Percentiles rank a stretch among this genome's conserved stretches.
Evolutionary conservation across 495 filamentous ascomycete species (phyloP).

Genomic region (Massariosphaeria phaeospora): DNA sequence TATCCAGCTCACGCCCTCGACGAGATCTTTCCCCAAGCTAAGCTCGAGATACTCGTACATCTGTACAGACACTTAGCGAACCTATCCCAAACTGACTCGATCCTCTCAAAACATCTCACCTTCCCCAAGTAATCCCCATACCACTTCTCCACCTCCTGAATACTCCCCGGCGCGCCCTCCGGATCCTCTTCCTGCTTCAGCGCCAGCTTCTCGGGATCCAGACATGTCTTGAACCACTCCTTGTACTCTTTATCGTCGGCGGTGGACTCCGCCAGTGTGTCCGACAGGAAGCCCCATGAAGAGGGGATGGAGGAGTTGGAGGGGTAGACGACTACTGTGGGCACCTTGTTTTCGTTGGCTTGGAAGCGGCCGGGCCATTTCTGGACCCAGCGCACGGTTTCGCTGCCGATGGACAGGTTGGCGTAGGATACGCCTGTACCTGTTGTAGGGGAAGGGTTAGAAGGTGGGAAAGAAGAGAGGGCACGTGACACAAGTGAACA

Average conservation of each 20-base stretch:
- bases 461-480: neutral
- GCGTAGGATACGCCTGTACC: constrained; percentile 52
- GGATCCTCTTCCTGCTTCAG: constrained; percentile 35
- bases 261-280: constrained; percentile 42
- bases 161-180: constrained; percentile 28
- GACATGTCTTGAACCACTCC: constrained; percentile 60
- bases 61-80: too few relatives aligned
- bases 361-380: constrained; percentile 56
- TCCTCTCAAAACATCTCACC: too few relatives aligned
- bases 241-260: constrained; percentile 40
- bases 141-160: constrained; percentile 50
- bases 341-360: constrained; percentile 57
- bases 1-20: constrained; percentile 43
- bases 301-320: constrained; percentile 37
- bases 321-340: constrained; percentile 52
- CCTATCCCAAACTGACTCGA: too few relatives aligned
- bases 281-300: constrained; percentile 55
- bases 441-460: constrained; percentile 11
- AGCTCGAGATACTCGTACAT: constrained; percentile 52
- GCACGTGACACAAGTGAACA: constrained; percentile 1
- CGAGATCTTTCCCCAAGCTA: constrained; percentile 45
- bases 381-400: constrained; percentile 52
- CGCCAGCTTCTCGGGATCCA: constrained; percentile 47
- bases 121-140: constrained; percentile 52
- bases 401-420: constrained; percentile 41